Evolutionary conservation across 1,284 basidiomycete genomes (phyloP), one percentile per base, ranked within the genome.

Genomic region (Heliocybe sulcata): DNA sequence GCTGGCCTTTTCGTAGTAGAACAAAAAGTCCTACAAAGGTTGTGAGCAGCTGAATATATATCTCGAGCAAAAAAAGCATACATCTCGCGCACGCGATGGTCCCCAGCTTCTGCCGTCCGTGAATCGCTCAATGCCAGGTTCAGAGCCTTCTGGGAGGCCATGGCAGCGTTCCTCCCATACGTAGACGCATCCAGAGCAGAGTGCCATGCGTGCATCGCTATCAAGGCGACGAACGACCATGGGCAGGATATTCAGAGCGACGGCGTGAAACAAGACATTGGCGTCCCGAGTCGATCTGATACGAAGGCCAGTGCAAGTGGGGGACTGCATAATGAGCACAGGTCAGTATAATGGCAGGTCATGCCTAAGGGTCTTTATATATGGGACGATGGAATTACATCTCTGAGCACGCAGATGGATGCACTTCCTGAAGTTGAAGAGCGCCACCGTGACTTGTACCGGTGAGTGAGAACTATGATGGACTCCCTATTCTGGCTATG

Each of bases 11-110:
- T 75, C 73, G 54, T 72, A 67, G 59, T 75, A 75, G 57, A 72
- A 69, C 27, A 75, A 63, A 61, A 74, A 75, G 54, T 74, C 72
- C 60, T 63, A 54, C 22, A 45, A 23, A 31, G 51, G 33, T 25
- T 35, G n/a, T n/a, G n/a, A n/a, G n/a, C n/a, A n/a, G n/a, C n/a
- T n/a, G n/a, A n/a, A n/a, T n/a, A n/a, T n/a, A n/a, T n/a, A n/a
- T n/a, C 54, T 29, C 23, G 27, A 35, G 50, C 14, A 27, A 29
- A 56, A 45, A 14, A 3, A 4, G 64, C 81, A 70, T 64, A 88
- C 88, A 61, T 89, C 85, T 71, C 81, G 79, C 48, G 88, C 85
- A 53, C 86, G 79, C 62, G 85, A 87, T 11, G 87, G 86, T 0
- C 87, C 86, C 88, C 88, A 90, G 57, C 70, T 67, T 42, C 72